These are phyloP conservation scores for Talaromyces sp. DNA, from an alignment of 2,329 filamentous ascomycete species.

Conservation along the genomic window DNA sequence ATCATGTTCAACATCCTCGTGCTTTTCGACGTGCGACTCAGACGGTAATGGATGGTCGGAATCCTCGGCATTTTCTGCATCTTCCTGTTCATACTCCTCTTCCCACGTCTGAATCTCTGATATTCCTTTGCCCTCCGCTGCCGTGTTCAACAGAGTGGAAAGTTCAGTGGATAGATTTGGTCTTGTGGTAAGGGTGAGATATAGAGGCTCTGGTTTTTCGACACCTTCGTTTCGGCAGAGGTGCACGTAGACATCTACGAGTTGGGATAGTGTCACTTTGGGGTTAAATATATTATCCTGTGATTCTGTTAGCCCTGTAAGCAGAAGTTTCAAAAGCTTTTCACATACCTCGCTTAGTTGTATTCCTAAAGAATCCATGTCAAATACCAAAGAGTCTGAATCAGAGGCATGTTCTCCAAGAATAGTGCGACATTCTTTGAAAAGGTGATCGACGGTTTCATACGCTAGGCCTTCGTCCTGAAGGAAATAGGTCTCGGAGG, in stretches of 20 bases:
- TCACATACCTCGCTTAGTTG: conserved; percentile 54
- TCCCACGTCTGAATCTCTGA: conserved; percentile 43
- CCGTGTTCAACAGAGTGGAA: conserved; percentile 48
- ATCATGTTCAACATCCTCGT: conserved; percentile 12
- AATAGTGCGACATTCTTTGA: conserved; percentile 52
- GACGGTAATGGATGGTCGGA: background rate
- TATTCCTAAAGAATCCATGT: conserved; percentile 52
- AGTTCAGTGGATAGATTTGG: conserved; percentile 52
- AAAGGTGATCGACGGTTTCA: conserved; percentile 51
- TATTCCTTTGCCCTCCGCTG: conserved; percentile 54
- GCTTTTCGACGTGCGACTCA: conserved; percentile 9
- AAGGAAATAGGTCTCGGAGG: conserved; percentile 54
- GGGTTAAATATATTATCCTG: conserved; percentile 48
- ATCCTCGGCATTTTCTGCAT: conserved; percentile 3
- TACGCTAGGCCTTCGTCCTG: conserved; percentile 53
- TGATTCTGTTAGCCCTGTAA: conserved; percentile 20
- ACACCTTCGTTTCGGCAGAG: conserved; percentile 57
- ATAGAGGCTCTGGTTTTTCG: conserved; percentile 51
- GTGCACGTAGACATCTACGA: conserved; percentile 57
- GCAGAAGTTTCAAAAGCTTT: background rate
- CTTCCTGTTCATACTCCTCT: conserved; percentile 43
- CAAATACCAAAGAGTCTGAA: conserved; percentile 55
- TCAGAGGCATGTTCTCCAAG: conserved; percentile 52
- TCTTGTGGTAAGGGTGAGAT: conserved; percentile 53
- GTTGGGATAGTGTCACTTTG: conserved; percentile 50